Percentiles rank a stretch among this genome's conserved stretches.
Evolutionary conservation across 176 grass and related monocot genomes (phyloP).

Genomic region (Sorghum bicolor): Sorghum_bicolor_NCBIv3 NC_012870.2:2650001-2650500

Average conservation of each 20-base stretch:
- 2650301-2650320: neutral
- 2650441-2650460: neutral
- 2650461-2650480: neutral
- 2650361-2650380: too few relatives aligned
- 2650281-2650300: neutral
- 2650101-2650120: constrained; percentile 72
- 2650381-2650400: constrained; percentile 4
- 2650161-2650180: neutral
- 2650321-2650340: neutral
- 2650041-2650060: constrained; percentile 56
- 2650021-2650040: constrained; percentile 37
- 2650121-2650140: constrained; percentile 85
- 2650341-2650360: neutral
- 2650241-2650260: neutral
- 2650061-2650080: constrained; percentile 72
- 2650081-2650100: constrained; percentile 70
- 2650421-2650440: neutral
- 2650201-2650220: constrained; percentile 6
- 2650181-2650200: neutral
- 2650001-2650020: constrained; percentile 32
- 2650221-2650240: neutral
- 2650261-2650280: neutral
- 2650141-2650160: constrained; percentile 25
- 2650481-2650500: neutral
- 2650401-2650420: neutral